Conservation (phyloP, 108 stramenopile genomes). For the Fragilaria crotonensis region DNA sequence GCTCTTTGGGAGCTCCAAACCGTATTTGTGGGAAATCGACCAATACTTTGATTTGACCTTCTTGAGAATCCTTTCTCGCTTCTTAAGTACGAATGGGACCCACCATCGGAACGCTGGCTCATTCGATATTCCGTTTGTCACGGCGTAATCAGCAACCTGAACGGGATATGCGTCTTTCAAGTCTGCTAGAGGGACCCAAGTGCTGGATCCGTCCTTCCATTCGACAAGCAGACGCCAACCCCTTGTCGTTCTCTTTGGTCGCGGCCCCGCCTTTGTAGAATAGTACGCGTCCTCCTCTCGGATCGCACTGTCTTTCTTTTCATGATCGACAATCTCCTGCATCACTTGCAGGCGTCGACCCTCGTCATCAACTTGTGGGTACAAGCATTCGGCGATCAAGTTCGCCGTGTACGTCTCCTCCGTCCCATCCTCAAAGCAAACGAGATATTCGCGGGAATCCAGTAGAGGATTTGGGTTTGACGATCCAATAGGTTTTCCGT, state of each 20-base stretch:
- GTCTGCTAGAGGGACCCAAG: slow-evolving; percentile 13
- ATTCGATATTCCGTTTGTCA: background rate
- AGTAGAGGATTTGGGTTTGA: slow-evolving; percentile 13
- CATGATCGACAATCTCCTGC: slow-evolving; percentile 19
- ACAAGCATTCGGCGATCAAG: slow-evolving; percentile 16
- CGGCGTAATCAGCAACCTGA: slow-evolving; percentile 9
- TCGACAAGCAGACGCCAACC: slow-evolving; percentile 18
- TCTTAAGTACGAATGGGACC: background rate
- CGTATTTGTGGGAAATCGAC: slow-evolving; percentile 6
- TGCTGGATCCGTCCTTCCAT: slow-evolving; percentile 12
- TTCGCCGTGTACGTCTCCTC: slow-evolving; percentile 8
- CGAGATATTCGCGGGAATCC: slow-evolving; percentile 12
- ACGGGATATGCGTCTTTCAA: slow-evolving; percentile 21
- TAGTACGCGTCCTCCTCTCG: background rate
- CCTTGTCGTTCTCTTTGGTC: slow-evolving; percentile 2
- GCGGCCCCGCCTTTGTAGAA: background rate
- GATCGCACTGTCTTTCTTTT: slow-evolving; percentile 11
- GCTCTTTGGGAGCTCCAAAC: slow-evolving; percentile 3
- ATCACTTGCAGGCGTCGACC: slow-evolving; percentile 7
- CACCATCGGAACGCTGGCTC: slow-evolving; percentile 25
- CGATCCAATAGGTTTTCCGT: slow-evolving; percentile 6
- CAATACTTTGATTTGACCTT: slow-evolving; percentile 3
- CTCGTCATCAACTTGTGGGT: slow-evolving; percentile 11
- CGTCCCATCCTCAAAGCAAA: slow-evolving; percentile 16
- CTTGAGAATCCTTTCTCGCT: slow-evolving; percentile 9